Percentiles rank a stretch among this genome's conserved stretches.
These are phyloP conservation scores for Xylaria acuta DNA, from an alignment of 495 filamentous ascomycete genomes.

Conservation along the genomic window DNA sequence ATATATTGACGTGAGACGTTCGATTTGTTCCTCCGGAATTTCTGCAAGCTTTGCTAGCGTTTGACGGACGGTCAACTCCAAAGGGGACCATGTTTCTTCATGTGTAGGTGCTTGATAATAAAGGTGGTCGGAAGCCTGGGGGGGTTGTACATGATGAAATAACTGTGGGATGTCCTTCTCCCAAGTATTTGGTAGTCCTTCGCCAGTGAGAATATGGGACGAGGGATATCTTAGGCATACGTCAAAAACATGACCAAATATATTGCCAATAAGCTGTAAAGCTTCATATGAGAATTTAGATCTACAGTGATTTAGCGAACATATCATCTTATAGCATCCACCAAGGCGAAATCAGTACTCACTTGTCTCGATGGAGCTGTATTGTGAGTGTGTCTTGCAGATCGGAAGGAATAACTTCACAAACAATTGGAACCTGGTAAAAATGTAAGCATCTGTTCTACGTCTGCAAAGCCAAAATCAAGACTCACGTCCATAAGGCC, in stretches of 20 bases:
- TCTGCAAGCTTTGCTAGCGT: slow-evolving; percentile 64
- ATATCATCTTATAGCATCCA: background rate
- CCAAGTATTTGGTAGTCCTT: slow-evolving; percentile 28
- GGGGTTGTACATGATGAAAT: slow-evolving; percentile 3
- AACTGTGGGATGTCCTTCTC: slow-evolving; percentile 28
- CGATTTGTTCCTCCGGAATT: slow-evolving; percentile 59
- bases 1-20: slow-evolving; percentile 71
- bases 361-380: slow-evolving; percentile 53
- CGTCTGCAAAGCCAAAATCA: background rate
- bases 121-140: background rate
- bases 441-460: slow-evolving; percentile 25
- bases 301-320: slow-evolving; percentile 35
- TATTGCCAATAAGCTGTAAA: slow-evolving; percentile 49
- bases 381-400: slow-evolving; percentile 51
- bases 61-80: slow-evolving; percentile 58
- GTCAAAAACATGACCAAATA: slow-evolving; percentile 56
- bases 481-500: slow-evolving; percentile 75
- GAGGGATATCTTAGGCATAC: slow-evolving; percentile 41
- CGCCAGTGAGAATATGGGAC: slow-evolving; percentile 32
- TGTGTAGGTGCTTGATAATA: background rate
- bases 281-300: slow-evolving; percentile 49
- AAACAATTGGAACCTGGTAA: slow-evolving; percentile 65
- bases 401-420: slow-evolving; percentile 64
- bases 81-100: slow-evolving; percentile 54
- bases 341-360: slow-evolving; percentile 28